Base-by-base conservation (phyloP, 371 early-diverging fungal species). In the Rhizopus arrhizus region DNA sequence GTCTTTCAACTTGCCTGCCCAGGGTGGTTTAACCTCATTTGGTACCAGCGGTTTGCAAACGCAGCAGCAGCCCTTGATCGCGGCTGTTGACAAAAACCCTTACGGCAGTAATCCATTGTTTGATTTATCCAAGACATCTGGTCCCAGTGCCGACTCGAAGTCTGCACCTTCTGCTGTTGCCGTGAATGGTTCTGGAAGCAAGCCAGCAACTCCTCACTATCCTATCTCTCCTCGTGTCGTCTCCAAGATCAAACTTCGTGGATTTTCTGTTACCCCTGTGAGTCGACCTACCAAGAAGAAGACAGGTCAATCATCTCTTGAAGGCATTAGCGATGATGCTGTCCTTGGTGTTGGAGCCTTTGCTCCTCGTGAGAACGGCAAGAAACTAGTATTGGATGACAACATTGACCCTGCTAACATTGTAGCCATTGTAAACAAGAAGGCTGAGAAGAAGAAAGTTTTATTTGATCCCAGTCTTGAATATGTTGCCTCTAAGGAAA, bases 21-120 rank as follows among this genome's bases (percentile, higher is more conserved):
- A 58, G 59, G 68, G 81, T 28, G 84, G 80, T 8, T 46, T 77
- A 51, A 73, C 76, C 7, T 67, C 76, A 1, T 78, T 82, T 46
- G 81, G 82, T 28, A 66, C 73, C 4, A 68, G 45, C 34, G 64
- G 64, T 36, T 59, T 74, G 9, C 77, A 64, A 41, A 77, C 68
- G 31, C 73, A 75, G 34, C 75, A 74, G 58, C 80, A 69, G 61
- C 72, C 73, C 15, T 64, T 94, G 53, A 76, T 84, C 16, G 93
- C 95, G 2, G 80, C 85, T 16, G 87, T 95, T 50, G 94, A 94
- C 57, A 78, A 82, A 48, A 86, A 86, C 56, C 93, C 95, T 8
- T 96, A 95, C 62, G 95, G 95, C 40, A 75, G 72, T 56, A 92
- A 88, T 55, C 89, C 94, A 15, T 74, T 95, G 43, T 92, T 94